These are phyloP conservation scores for Clitopilus passeckerianus DNA, from an alignment of 768 basidiomycete genomes.

Conservation along the genomic window DNA sequence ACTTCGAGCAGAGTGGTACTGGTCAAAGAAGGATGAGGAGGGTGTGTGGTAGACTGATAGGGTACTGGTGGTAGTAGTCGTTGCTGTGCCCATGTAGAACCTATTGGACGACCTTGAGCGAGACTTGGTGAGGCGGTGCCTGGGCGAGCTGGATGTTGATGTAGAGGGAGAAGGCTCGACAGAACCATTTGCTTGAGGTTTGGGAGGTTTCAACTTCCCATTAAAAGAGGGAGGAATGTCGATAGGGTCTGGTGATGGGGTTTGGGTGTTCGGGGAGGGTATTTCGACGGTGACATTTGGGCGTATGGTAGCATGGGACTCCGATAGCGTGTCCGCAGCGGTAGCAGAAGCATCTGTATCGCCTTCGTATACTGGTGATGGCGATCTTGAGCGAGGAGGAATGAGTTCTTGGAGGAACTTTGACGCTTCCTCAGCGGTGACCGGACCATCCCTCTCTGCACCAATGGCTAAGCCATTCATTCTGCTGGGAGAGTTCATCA, in stretches of 20 bases:
- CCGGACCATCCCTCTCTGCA: conserved; percentile 10
- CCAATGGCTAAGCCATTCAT: conserved; percentile 6
- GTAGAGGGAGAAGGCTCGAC: conserved; percentile 6
- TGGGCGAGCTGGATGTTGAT: conserved; percentile 25
- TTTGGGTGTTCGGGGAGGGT: conserved; percentile 1
- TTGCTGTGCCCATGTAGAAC: conserved; percentile 45
- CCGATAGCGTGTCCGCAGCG: conserved; percentile 5
- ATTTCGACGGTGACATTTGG: conserved; percentile 1
- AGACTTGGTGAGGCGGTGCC: conserved; percentile 29
- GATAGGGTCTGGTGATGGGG: conserved; percentile 1
- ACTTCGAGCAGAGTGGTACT: conserved; percentile 54
- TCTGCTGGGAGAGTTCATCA: conserved; percentile 20
- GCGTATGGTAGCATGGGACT: conserved; percentile 15
- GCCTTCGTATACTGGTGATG: conserved; percentile 4
- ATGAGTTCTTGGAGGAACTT: conserved; percentile 56
- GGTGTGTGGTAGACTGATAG: conserved; percentile 74
- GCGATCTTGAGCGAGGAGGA: conserved; percentile 25
- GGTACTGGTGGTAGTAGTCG: conserved; percentile 49
- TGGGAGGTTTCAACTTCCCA: conserved; percentile 5
- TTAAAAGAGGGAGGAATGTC: conserved; percentile 12
- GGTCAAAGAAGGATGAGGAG: conserved; percentile 69
- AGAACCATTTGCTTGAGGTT: conserved; percentile 16
- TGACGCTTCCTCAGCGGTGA: conserved; percentile 39
- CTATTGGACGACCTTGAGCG: conserved; percentile 42
- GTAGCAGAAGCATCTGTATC: conserved; percentile 7